Evolutionary conservation across 495 filamentous ascomycete genomes (phyloP).

Genomic region (Jackrogersella multiformis): DNA sequence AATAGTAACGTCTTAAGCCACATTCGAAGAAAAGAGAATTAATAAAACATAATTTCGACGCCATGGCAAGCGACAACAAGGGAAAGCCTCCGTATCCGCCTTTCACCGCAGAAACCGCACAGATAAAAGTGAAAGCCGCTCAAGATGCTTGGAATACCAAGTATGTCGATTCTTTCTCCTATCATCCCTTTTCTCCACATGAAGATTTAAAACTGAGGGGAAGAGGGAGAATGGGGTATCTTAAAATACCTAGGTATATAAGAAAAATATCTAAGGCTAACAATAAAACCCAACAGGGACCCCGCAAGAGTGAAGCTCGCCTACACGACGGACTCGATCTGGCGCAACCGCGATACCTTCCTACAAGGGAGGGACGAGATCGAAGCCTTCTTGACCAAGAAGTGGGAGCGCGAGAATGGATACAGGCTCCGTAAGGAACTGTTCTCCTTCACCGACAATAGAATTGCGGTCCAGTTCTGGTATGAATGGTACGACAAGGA

Average conservation of each 20-base stretch:
- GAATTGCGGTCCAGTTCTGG: slow-evolving; percentile 92
- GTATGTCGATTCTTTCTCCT: slow-evolving; percentile 50
- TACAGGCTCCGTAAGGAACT: slow-evolving; percentile 89
- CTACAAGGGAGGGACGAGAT: slow-evolving; percentile 74
- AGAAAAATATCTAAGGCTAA: background rate
- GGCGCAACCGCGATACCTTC: slow-evolving; percentile 82
- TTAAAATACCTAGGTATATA: background rate
- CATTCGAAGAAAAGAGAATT: background rate
- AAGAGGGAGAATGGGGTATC: no score
- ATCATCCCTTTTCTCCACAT: background rate
- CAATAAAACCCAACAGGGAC: slow-evolving; percentile 54
- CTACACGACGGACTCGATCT: slow-evolving; percentile 82
- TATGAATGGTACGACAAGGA: slow-evolving; percentile 81
- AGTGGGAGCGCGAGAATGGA: slow-evolving; percentile 78
- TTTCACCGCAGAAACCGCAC: slow-evolving; percentile 78
- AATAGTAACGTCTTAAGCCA: background rate
- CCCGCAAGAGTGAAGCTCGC: slow-evolving; percentile 70
- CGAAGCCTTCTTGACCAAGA: slow-evolving; percentile 74
- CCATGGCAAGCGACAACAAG: slow-evolving; percentile 36
- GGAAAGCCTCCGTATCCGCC: slow-evolving; percentile 69
- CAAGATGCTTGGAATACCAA: slow-evolving; percentile 88
- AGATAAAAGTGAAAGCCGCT: slow-evolving; percentile 82
- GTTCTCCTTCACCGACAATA: slow-evolving; percentile 75
- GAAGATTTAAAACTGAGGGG: no score
- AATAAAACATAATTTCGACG: background rate